phyloP scores from a whole-genome alignment of 768 basidiomycete species.

The Panellus pusillus region DNA sequence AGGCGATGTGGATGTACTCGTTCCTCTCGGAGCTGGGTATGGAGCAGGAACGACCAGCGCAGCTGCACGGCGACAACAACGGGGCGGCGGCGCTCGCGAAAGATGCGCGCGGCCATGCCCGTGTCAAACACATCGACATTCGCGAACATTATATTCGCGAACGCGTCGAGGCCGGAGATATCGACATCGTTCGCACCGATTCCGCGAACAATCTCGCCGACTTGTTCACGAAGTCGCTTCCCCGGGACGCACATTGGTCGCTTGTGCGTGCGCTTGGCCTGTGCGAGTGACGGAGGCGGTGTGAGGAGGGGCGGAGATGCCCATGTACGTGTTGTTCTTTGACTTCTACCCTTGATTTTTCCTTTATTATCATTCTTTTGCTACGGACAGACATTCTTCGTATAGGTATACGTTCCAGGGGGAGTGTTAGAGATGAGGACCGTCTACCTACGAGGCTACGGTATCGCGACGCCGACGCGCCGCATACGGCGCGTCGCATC shows the following conservation, averaged over 20 bases:
- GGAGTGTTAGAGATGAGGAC: too few relatives aligned
- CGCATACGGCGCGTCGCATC: too few relatives aligned
- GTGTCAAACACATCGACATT: slow-evolving; percentile 7
- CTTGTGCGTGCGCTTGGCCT: neutral
- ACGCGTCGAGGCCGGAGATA: slow-evolving; percentile 1
- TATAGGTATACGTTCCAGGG: too few relatives aligned
- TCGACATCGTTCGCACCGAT: slow-evolving; percentile 5
- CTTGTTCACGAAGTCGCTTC: slow-evolving; percentile 28
- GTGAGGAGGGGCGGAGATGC: too few relatives aligned
- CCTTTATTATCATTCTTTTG: too few relatives aligned
- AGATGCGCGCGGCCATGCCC: slow-evolving; percentile 2
- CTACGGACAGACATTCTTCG: too few relatives aligned
- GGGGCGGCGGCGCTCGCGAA: slow-evolving; percentile 13
- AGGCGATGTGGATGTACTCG: slow-evolving; percentile 32
- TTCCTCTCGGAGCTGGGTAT: slow-evolving; percentile 26
- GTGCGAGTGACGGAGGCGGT: too few relatives aligned
- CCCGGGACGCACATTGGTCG: neutral
- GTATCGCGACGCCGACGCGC: too few relatives aligned
- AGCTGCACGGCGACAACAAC: slow-evolving; percentile 31
- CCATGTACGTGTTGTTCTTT: too few relatives aligned
- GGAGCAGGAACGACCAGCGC: slow-evolving; percentile 13
- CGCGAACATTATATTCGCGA: slow-evolving; percentile 11
- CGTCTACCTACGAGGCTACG: too few relatives aligned
- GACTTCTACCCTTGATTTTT: too few relatives aligned
- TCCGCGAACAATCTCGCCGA: slow-evolving; percentile 28